Conservation (phyloP, 371 early-diverging fungal genomes). For the Apophysomyces sp. region DNA sequence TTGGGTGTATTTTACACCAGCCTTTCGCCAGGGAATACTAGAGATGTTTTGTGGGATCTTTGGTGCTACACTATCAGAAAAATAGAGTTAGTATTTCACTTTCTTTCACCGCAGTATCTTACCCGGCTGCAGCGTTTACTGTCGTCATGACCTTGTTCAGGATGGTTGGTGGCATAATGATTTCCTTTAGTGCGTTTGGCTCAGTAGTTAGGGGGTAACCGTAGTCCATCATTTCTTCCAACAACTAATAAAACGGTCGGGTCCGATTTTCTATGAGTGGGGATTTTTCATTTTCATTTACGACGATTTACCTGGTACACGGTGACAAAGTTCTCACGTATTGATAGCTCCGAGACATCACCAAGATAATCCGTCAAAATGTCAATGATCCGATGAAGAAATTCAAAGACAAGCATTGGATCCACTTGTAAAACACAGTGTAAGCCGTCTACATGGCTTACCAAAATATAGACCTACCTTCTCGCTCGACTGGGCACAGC, state of each 20-base stretch:
- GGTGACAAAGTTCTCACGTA: slow-evolving; percentile 93
- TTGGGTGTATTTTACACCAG: slow-evolving; percentile 85
- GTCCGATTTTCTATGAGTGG: too few species aligned
- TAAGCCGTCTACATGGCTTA: background rate
- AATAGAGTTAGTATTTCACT: background rate
- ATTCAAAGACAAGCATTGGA: slow-evolving; percentile 83
- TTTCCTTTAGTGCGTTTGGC: slow-evolving; percentile 78
- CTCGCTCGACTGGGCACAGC: slow-evolving; percentile 70
- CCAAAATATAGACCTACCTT: slow-evolving; percentile 51
- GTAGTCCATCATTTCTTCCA: slow-evolving; percentile 94
- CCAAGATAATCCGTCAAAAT: slow-evolving; percentile 82
- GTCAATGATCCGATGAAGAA: slow-evolving; percentile 82
- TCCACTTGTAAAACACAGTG: slow-evolving; percentile 55
- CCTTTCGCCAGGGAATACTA: slow-evolving; percentile 83
- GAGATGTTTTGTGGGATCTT: slow-evolving; percentile 64
- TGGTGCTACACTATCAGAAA: slow-evolving; percentile 37
- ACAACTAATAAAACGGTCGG: too few species aligned
- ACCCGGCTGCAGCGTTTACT: slow-evolving; percentile 72
- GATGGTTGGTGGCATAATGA: slow-evolving; percentile 88
- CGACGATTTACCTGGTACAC: slow-evolving; percentile 73
- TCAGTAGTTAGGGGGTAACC: slow-evolving; percentile 89
- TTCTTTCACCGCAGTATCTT: background rate
- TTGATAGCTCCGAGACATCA: slow-evolving; percentile 72
- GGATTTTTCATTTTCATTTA: too few species aligned
- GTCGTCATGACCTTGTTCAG: slow-evolving; percentile 84